Evolutionary conservation across 192 early-diverging fungal species (phyloP), one percentile per base, ranked within the genome.

Genomic region (Backusella psychrophila): DNA sequence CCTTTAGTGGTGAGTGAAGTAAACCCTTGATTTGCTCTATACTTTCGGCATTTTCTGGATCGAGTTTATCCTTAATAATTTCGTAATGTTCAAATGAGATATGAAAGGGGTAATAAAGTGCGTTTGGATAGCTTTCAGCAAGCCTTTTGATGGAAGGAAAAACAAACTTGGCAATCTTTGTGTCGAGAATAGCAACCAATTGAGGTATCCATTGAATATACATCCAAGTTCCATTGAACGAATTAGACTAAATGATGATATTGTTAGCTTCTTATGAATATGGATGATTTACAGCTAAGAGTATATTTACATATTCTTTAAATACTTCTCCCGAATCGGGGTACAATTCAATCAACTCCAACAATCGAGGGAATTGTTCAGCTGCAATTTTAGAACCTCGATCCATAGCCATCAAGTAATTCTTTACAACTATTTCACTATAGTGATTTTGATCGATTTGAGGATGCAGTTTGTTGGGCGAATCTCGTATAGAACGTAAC

Each of bases 151-250:
- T 52, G 8, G 91, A 75, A 7, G 89, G 88, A 73, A 87, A 87
- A 38, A 92, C 73, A 12, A 79, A 77, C 44, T 71, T 56, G 21
- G 88, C 88, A 8, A 84, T 78, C 6, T 83, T 66, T 63, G 90
- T 91, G 66, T 93, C 92, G 1, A 94, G 81, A 19, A 92, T 69
- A 15, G 93, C 89, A 1, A 93, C 91, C 56, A 94, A 78, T 66
- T 94, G 92, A 23, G 91, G 90, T 49, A 94, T 83, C 93, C 93
- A 94, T 36, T 87, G 84, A 46, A 94, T 81, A 82, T 93, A 91
- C 38, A 87, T 88, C 91, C 91, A 94, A n/a, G 82, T 80, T 14
- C 85, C 80, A 12, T 82, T 72, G 41, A 84, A 65, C 21, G 78
- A 67, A 31, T 80, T 69, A 0, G 81, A 79, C 86, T 89, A 77